Percentiles rank a stretch among this genome's conserved stretches.
Conservation (phyloP, 1,284 basidiomycete species). For the Moesziomyces antarcticus region DNA sequence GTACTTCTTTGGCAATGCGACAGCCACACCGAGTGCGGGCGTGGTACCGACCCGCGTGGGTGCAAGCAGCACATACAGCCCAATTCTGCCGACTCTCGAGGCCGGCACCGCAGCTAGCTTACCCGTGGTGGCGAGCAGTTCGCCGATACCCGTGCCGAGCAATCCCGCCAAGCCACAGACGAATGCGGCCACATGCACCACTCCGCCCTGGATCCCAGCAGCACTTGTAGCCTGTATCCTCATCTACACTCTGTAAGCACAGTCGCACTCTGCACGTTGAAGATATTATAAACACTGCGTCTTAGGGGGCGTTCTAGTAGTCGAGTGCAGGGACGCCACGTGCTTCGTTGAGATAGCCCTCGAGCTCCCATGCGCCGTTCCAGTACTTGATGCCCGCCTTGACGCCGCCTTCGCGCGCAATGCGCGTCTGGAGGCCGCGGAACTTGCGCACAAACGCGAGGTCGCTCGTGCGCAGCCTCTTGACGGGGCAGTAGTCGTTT, state of each 20-base stretch:
- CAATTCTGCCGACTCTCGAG: conserved; percentile 8
- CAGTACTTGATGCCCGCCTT: conserved; percentile 62
- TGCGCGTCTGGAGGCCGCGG: conserved; percentile 63
- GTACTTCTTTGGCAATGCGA: conserved; percentile 76
- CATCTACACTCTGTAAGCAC: neutral
- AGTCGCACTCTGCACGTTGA: too few species aligned
- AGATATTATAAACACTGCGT: too few species aligned
- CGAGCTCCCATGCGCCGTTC: conserved; percentile 66
- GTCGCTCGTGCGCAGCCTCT: conserved; percentile 73
- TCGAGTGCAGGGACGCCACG: conserved; percentile 22
- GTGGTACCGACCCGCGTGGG: conserved; percentile 20
- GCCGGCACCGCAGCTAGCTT: conserved; percentile 4
- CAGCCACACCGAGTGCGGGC: conserved; percentile 27
- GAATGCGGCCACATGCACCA: neutral
- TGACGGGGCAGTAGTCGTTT: conserved; percentile 94
- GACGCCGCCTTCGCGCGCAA: conserved; percentile 53
- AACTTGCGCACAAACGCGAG: conserved; percentile 63
- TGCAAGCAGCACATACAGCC: conserved; percentile 11
- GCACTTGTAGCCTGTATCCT: neutral
- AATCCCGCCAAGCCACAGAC: conserved; percentile 30
- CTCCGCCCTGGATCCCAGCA: neutral
- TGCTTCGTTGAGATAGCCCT: conserved; percentile 46
- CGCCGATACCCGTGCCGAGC: conserved; percentile 22
- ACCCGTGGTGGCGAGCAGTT: conserved; percentile 36
- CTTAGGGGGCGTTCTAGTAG: conserved; percentile 10